phyloP scores from a whole-genome alignment of 2,329 filamentous ascomycete genomes.

The Fusarium lyarnte region DNA sequence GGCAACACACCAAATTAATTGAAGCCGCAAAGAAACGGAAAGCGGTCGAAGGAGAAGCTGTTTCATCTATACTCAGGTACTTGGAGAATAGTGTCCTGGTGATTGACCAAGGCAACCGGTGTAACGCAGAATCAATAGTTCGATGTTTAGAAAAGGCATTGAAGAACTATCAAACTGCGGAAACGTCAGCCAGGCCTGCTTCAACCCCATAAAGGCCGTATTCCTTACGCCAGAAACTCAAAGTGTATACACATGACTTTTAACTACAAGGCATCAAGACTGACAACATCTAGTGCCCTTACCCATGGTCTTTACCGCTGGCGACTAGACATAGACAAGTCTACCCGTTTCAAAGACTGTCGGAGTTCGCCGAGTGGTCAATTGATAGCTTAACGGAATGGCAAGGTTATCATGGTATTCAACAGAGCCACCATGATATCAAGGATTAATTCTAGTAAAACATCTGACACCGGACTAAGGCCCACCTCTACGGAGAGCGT shows the following conservation, averaged over 20 bases:
- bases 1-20: background rate
- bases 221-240: accelerated
- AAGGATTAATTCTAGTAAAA: background rate
- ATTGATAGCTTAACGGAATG: background rate
- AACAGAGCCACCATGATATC: background rate
- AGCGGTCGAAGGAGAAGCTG: background rate
- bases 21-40: background rate
- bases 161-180: accelerated
- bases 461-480: background rate
- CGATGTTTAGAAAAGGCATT: background rate
- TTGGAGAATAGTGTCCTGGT: background rate
- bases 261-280: background rate
- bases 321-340: accelerated
- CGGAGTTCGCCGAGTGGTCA: background rate
- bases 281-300: background rate
- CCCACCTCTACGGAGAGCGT: accelerated
- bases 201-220: accelerated
- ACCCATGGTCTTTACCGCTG: background rate
- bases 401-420: background rate
- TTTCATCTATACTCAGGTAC: accelerated
- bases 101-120: background rate
- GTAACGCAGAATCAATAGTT: background rate
- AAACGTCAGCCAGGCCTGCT: accelerated
- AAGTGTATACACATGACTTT: accelerated
- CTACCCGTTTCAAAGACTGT: background rate